Evolutionary conservation across 495 filamentous ascomycete genomes (phyloP), one percentile per base, ranked within the genome.

Genomic region (Aspergillus sclerotiicarbonarius): DNA sequence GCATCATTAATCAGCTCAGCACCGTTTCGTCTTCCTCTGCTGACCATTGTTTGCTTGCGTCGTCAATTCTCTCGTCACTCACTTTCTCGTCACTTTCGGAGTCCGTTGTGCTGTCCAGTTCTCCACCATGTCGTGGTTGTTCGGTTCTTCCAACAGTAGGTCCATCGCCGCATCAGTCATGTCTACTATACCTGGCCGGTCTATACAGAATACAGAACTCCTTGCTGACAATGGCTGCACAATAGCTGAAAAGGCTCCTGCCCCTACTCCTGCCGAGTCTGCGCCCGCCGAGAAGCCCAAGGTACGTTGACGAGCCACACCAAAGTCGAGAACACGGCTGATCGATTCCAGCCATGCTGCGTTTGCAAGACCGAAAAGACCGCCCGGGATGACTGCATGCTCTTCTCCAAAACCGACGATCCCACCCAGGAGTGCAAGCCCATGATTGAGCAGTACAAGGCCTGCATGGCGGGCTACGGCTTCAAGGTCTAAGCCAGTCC

Each of bases 301-400:
- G 78, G 84, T 86, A 71, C 47, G 63, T 56, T 44, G 37, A 15
- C 43, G 41, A 9, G 53, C 25, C 53, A 60, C 53, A 58, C 37
- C 3, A 20, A 33, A 39, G 25, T 16, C 18, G 19, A 62, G 45
- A 51, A 29, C 49, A 6, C 25, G 16, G n/a, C 20, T 47, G 54
- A 37, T n/a, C 12, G 37, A 41, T 41, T 15, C 1, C 68, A 96
- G 91, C 92, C 92, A 33, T 96, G 92, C 83, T 96, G 93, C 72
- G 94, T 98, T 19, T 98, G 94, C 84, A 96, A 93, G 67, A 82
- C 90, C 46, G 94, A 98, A 73, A 98, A 98, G 72, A 81, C 89
- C 57, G 75, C 79, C 58, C 90, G 94, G 58, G 94, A 98, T 73
- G 94, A 98, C 76, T 98, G 94, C 80, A 97, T 98, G 93, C 88